Percentiles rank a stretch among this genome's conserved stretches.
Evolutionary conservation across 176 grass and related monocot genomes (phyloP).

Genomic region (Phyllostachys edulis): DNA sequence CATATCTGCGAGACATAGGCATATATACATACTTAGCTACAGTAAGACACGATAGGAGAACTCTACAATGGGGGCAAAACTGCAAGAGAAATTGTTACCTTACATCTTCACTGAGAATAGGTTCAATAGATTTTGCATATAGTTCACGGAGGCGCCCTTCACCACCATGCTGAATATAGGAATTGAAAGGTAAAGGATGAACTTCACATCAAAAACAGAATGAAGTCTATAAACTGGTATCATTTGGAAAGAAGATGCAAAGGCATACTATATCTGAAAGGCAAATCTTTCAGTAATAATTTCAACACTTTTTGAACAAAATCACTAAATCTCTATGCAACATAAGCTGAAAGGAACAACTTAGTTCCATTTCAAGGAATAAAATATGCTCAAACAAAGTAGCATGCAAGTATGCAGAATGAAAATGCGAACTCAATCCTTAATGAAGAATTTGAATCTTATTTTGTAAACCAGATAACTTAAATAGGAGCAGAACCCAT

Average conservation of each 20-base stretch:
- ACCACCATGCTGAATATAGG: conserved; percentile 69
- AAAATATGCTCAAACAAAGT: not conserved
- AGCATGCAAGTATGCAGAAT: not conserved
- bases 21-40: conserved; percentile 26
- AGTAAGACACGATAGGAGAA: conserved; percentile 18
- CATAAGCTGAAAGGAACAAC: conserved; percentile 13
- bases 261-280: not conserved
- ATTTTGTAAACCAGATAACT: not conserved
- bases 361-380: conserved; percentile 21
- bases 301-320: not conserved
- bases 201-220: not conserved
- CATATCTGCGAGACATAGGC: conserved; percentile 56
- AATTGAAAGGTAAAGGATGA: conserved; percentile 17
- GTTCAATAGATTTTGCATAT: conserved; percentile 75
- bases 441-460: conserved; percentile 7
- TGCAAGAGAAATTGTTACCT: conserved; percentile 49
- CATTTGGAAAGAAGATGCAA: not conserved
- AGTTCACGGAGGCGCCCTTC: conserved; percentile 73
- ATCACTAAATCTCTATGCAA: not conserved
- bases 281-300: not conserved
- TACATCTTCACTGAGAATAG: conserved; percentile 85
- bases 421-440: conserved; percentile 2
- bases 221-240: conserved; percentile 28
- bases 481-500: not conserved
- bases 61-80: not conserved